phyloP scores from a whole-genome alignment of 2,329 filamentous ascomycete species.

The Pseudogymnoascus sp. region DNA sequence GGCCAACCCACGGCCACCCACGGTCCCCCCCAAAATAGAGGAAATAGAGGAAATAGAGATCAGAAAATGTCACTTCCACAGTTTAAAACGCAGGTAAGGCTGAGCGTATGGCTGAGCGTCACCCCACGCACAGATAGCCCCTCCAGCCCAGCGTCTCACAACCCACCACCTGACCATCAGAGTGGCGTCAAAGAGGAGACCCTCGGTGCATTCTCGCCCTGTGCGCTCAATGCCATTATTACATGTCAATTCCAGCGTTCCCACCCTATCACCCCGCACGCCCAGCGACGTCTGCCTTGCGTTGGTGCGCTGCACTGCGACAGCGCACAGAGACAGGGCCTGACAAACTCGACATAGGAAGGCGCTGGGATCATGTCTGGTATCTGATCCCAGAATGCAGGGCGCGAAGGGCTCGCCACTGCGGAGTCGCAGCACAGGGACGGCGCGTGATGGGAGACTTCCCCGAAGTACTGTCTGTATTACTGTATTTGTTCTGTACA shows the following conservation, averaged over 20 bases:
- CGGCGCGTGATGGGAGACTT: not conserved
- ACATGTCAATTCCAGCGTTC: not conserved
- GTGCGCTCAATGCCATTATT: not conserved
- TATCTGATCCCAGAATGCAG: not conserved
- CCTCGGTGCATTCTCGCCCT: not conserved
- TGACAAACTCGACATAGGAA: not conserved
- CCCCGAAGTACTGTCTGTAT: not conserved
- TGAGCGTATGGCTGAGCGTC: not conserved
- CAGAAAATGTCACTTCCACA: not conserved
- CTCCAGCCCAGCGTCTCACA: not conserved
- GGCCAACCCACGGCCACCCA: not conserved
- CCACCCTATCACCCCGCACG: not conserved
- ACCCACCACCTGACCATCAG: not conserved
- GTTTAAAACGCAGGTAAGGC: not conserved
- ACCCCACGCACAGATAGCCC: not conserved
- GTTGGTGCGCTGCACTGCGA: not conserved
- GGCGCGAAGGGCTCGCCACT: not conserved
- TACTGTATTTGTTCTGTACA: not conserved
- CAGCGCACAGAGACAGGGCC: not conserved
- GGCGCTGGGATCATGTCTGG: not conserved
- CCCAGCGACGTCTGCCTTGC: not conserved
- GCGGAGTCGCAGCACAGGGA: not conserved
- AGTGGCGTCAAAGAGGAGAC: not conserved
- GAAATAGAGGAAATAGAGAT: not conserved
- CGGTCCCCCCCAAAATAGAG: not conserved